Conservation (phyloP, 164 flowering plant species). For the Aristolochia fimbriata region DNA sequence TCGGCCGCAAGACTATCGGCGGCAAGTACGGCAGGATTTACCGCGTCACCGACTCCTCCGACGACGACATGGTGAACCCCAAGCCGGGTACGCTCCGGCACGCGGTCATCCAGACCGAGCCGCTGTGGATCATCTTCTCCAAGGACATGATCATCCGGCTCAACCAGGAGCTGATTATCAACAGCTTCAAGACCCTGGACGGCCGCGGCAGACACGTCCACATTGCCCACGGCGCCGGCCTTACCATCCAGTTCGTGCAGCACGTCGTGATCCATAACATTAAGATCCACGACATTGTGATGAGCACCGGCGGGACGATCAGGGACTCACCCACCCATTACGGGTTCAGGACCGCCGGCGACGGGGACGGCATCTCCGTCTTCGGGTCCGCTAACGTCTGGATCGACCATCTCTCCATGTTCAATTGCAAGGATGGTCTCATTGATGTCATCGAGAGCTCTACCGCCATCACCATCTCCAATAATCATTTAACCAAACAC, state of each 20-base stretch:
- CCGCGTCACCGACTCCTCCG: constrained; percentile 48
- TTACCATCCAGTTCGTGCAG: constrained; percentile 51
- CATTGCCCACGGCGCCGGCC: constrained; percentile 62
- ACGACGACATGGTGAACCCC: constrained; percentile 58
- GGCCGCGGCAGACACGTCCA: constrained; percentile 8
- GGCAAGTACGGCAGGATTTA: constrained; percentile 64
- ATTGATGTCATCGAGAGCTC: constrained; percentile 61
- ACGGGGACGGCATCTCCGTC: constrained; percentile 66
- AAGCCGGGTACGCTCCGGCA: constrained; percentile 66
- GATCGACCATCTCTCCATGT: constrained; percentile 68
- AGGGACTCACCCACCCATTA: constrained; percentile 44
- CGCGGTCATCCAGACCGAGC: constrained; percentile 66
- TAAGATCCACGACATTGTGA: constrained; percentile 43
- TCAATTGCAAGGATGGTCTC: constrained; percentile 55
- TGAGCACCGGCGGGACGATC: constrained; percentile 45
- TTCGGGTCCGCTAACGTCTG: constrained; percentile 51
- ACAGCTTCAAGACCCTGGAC: constrained; percentile 46
- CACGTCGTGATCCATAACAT: constrained; percentile 68
- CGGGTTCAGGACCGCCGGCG: constrained; percentile 49
- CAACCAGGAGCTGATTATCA: constrained; percentile 68
- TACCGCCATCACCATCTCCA: constrained; percentile 75
- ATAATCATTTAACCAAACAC: constrained; percentile 66
- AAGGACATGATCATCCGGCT: constrained; percentile 67
- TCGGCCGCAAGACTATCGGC: constrained; percentile 66
- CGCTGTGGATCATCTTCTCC: constrained; percentile 74